Base-by-base conservation (phyloP, 148 eudicot species). In the Amaranthus cruentus region DNA sequence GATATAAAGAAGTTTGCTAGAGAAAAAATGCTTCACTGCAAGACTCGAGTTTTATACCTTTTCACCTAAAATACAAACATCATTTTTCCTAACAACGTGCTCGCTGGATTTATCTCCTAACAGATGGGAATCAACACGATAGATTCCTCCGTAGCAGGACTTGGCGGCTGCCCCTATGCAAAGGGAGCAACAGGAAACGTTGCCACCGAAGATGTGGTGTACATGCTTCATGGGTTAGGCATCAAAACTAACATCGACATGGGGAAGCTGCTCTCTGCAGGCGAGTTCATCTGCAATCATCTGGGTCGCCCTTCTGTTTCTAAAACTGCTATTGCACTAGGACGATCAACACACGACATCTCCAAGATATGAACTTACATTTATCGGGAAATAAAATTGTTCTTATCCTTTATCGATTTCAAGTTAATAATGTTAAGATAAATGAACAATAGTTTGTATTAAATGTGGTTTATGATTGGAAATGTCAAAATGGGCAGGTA, bases 111-210 rank as follows among this genome's bases (percentile, higher is more conserved):
- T 47, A 46, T 53, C 53, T 11, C 13, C 11, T 6, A 59, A 78
- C 83, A 88, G 90, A 88, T 88, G 88, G 92, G 92, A 47, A 88
- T 88, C 71, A 85, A 75, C 58, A 69, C 80, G 2, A 78, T 88
- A 3, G 92, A 88, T 71, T 84, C 88, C 62, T 86, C 92, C 4
- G 67, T 88, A 48, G 87, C 90, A 44, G 92, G 92, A 43, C 88
- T 88, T 8, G 92, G 92, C 49, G 92, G 92, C 3, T 88, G 92
- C 77, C 92, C 92, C 48, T 88, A 88, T 62, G 92, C 92, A 4
- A 88, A 88, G 72, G 92, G 92, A 76, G 92, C 92, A 9, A 84
- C 92, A 3, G 92, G 92, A 18, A 88, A 88, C 59, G 92, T 88
- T 42, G 88, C 92, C 43, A 88, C 92, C 0, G 92, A 88, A 82